phyloP scores from a whole-genome alignment of 2,329 filamentous ascomycete genomes.

The Chaetomiaceae sp. region DNA sequence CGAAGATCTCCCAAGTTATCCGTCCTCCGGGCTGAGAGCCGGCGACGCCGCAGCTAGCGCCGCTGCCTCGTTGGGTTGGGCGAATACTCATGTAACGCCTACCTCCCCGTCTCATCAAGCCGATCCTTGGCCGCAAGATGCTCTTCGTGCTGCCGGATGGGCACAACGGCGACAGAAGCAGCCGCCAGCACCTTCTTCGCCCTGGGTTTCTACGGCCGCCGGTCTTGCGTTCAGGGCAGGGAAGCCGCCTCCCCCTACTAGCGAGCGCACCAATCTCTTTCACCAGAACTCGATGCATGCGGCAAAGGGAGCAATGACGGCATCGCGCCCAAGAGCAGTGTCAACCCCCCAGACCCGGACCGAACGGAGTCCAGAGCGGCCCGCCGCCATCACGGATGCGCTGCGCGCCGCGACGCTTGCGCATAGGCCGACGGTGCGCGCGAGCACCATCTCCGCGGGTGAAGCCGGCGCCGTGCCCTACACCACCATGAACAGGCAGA shows the following conservation, averaged over 20 bases:
- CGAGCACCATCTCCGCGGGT: constrained; percentile 41
- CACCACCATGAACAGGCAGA: constrained; percentile 62
- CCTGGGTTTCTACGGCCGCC: constrained; percentile 63
- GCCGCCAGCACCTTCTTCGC: constrained; percentile 17
- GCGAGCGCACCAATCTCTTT: constrained; percentile 43
- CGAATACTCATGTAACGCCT: constrained; percentile 54
- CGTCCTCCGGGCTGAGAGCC: constrained; percentile 55
- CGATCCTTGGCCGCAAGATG: constrained; percentile 66
- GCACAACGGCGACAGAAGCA: constrained; percentile 38
- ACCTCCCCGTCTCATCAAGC: constrained; percentile 49
- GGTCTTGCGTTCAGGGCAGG: constrained; percentile 40
- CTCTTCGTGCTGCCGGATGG: constrained; percentile 50
- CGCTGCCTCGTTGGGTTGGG: constrained; percentile 68
- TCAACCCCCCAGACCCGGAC: constrained; percentile 50
- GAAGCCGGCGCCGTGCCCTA: constrained; percentile 62
- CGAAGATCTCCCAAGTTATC: constrained; percentile 67
- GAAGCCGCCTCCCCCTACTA: constrained; percentile 24
- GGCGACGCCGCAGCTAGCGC: constrained; percentile 61
- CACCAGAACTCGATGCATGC: constrained; percentile 64
- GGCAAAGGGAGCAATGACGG: constrained; percentile 69
- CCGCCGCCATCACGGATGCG: constrained; percentile 59
- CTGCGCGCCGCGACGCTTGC: constrained; percentile 67
- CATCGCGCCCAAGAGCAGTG: constrained; percentile 53
- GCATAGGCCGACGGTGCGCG: constrained; percentile 44
- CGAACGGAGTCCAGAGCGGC: constrained; percentile 48